These are phyloP conservation scores for Fusarium sterilihyphosum DNA, from an alignment of 2,329 filamentous ascomycete genomes.

Conservation along the genomic window DNA sequence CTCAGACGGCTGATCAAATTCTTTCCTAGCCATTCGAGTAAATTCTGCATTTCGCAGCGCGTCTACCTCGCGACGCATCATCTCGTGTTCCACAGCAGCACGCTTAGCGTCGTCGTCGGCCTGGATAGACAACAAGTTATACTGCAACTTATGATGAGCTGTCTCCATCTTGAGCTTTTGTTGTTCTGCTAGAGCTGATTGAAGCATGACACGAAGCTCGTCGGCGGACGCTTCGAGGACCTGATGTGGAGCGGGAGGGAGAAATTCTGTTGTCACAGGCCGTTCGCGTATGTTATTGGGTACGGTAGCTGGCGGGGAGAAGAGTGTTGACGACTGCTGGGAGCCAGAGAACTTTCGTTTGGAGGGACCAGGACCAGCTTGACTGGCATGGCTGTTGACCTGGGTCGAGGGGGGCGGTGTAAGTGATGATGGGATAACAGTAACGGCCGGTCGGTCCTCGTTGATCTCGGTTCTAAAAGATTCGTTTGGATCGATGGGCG, in stretches of 20 bases:
- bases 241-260: slow-evolving; percentile 59
- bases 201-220: slow-evolving; percentile 66
- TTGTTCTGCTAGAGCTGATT: slow-evolving; percentile 64
- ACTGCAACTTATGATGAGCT: slow-evolving; percentile 90
- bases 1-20: slow-evolving; percentile 62
- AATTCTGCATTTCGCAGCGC: slow-evolving; percentile 81
- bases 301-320: slow-evolving; percentile 65
- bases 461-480: slow-evolving; percentile 63
- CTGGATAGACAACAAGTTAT: slow-evolving; percentile 84
- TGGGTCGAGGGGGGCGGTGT: slow-evolving; percentile 68
- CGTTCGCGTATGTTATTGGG: slow-evolving; percentile 49
- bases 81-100: slow-evolving; percentile 89
- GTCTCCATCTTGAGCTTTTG: slow-evolving; percentile 79
- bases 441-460: slow-evolving; percentile 56
- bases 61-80: slow-evolving; percentile 88
- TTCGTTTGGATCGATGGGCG: slow-evolving; percentile 59
- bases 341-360: slow-evolving; percentile 51
- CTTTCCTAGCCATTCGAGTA: slow-evolving; percentile 67
- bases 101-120: slow-evolving; percentile 86
- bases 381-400: slow-evolving; percentile 46
- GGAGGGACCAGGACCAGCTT: slow-evolving; percentile 30
- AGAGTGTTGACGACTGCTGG: slow-evolving; percentile 59
- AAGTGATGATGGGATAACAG: slow-evolving; percentile 66
- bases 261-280: slow-evolving; percentile 52
- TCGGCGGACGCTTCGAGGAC: slow-evolving; percentile 64